phyloP scores from a whole-genome alignment of 176 grass and related monocot species.

The Eragrostis nindensis region DNA sequence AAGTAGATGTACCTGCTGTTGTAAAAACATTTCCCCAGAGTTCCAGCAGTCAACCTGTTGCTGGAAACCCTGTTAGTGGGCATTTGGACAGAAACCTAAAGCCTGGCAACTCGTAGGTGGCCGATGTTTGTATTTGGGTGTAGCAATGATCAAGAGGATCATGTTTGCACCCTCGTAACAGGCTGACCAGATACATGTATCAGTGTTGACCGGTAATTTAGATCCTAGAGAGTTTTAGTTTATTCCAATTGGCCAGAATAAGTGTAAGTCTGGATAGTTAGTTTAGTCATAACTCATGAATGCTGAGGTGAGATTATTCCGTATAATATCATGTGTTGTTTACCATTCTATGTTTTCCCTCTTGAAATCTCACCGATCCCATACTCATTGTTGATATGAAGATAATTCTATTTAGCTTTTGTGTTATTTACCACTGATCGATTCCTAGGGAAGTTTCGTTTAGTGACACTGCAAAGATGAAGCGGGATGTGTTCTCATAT shows the following conservation, averaged over 20 bases:
- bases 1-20: slow-evolving; percentile 53
- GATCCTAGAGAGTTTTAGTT: slow-evolving; percentile 40
- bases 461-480: neutral
- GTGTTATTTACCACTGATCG: neutral
- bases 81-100: slow-evolving; percentile 66
- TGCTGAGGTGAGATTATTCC: neutral
- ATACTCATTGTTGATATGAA: slow-evolving; percentile 1
- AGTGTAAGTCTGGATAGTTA: slow-evolving; percentile 60
- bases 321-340: slow-evolving; percentile 10
- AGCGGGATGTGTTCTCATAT: neutral
- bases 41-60: slow-evolving; percentile 59
- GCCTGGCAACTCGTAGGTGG: slow-evolving; percentile 50
- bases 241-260: slow-evolving; percentile 46
- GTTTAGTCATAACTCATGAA: slow-evolving; percentile 44
- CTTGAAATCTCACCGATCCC: slow-evolving; percentile 19
- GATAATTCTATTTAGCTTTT: neutral
- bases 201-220: slow-evolving; percentile 51
- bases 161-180: slow-evolving; percentile 45
- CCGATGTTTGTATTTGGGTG: slow-evolving; percentile 47
- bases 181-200: slow-evolving; percentile 51
- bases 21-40: slow-evolving; percentile 53
- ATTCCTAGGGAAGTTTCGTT: neutral
- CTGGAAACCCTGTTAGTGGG: slow-evolving; percentile 44
- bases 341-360: neutral
- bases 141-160: slow-evolving; percentile 40